phyloP scores from a whole-genome alignment of 1,284 basidiomycete genomes.

The Cutaneotrichosporon sp. region DNA sequence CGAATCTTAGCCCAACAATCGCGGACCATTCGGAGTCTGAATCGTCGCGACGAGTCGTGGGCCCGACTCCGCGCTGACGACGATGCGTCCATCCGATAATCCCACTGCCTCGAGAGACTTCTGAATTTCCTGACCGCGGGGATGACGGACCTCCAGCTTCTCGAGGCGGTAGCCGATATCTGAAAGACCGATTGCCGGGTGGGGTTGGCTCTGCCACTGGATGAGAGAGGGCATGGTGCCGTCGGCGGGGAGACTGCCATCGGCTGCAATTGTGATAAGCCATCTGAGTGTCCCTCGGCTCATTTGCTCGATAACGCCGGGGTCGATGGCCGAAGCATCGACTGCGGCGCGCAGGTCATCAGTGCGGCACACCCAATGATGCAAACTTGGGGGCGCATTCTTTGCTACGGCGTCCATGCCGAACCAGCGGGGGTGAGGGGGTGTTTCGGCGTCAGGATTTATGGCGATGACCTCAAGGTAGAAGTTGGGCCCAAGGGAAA shows the following conservation, averaged over 20 bases:
- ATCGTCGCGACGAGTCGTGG: background rate
- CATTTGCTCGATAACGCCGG: slow-evolving; percentile 4
- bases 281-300: slow-evolving; percentile 4
- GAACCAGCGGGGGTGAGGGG: slow-evolving; percentile 1
- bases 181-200: slow-evolving; percentile 1
- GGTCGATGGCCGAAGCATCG: background rate
- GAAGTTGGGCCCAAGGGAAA: slow-evolving; percentile 8
- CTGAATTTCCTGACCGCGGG: background rate
- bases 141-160: background rate
- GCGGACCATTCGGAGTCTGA: slow-evolving; percentile 3
- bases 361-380: slow-evolving; percentile 5
- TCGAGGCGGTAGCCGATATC: slow-evolving; percentile 2
- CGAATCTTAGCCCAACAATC: slow-evolving; percentile 1
- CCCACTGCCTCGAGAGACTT: background rate
- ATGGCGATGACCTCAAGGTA: slow-evolving; percentile 10
- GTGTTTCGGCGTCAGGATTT: slow-evolving; percentile 1
- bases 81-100: background rate
- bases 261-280: slow-evolving; percentile 7
- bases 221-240: slow-evolving; percentile 6
- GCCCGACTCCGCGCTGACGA: background rate
- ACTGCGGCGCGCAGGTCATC: slow-evolving; percentile 2
- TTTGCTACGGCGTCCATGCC: background rate
- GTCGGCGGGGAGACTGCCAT: slow-evolving; percentile 6
- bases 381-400: background rate
- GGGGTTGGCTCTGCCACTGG: slow-evolving; percentile 5